Evolutionary conservation across 768 basidiomycete species (phyloP).

Genomic region (Leccinum subtestaceum): DNA sequence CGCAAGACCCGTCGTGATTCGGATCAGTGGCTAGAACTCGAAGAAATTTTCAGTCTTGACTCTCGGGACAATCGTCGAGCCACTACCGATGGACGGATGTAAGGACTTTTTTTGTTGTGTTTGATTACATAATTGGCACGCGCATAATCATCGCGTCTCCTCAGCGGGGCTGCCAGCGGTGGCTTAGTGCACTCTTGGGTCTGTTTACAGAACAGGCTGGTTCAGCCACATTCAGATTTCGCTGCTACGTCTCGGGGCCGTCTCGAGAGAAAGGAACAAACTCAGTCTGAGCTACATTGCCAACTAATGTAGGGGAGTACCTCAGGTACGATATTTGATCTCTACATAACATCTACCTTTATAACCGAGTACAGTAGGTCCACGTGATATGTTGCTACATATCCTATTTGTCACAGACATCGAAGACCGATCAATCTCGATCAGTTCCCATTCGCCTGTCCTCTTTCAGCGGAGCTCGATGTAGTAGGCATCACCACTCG

Average conservation of each 20-base stretch:
- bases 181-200: not conserved
- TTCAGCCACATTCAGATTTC: not conserved
- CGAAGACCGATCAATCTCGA: not conserved
- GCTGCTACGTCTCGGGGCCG: not conserved
- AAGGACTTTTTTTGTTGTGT: no score
- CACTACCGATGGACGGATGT: not conserved
- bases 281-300: not conserved
- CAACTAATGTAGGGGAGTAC: not conserved
- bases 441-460: not conserved
- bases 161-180: not conserved
- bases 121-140: not conserved
- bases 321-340: not conserved
- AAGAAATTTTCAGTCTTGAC: not conserved
- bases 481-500: not conserved
- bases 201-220: not conserved
- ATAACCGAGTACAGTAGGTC: no score
- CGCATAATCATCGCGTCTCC: not conserved
- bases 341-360: not conserved
- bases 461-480: not conserved
- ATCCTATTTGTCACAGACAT: not conserved
- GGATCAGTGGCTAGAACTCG: not conserved
- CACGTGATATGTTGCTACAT: not conserved
- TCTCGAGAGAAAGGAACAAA: not conserved
- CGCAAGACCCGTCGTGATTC: not conserved
- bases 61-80: not conserved